phyloP scores from a whole-genome alignment of 371 early-diverging fungal genomes.

The Mucor mucedo region DNA sequence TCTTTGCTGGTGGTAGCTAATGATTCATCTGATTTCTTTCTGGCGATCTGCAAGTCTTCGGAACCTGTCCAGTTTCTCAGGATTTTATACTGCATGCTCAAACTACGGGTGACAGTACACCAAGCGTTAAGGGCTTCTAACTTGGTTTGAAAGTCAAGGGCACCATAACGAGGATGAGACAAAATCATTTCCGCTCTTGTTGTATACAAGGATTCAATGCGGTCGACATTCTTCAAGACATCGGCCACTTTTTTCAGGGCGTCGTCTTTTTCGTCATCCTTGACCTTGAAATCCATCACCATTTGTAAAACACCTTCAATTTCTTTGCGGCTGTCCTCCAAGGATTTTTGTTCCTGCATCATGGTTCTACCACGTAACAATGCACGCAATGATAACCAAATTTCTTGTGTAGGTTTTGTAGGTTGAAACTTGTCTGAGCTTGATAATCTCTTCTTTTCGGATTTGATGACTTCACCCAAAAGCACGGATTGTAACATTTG shows the following conservation, averaged over 20 bases:
- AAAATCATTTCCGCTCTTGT: slow-evolving; percentile 67
- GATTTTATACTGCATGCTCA: slow-evolving; percentile 76
- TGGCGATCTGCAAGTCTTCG: slow-evolving; percentile 68
- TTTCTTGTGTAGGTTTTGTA: slow-evolving; percentile 65
- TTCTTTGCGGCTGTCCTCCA: slow-evolving; percentile 71
- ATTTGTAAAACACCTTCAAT: slow-evolving; percentile 67
- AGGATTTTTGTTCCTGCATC: slow-evolving; percentile 67
- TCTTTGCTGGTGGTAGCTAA: slow-evolving; percentile 9
- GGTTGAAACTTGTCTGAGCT: slow-evolving; percentile 56
- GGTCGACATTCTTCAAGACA: slow-evolving; percentile 75
- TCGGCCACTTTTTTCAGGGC: slow-evolving; percentile 69
- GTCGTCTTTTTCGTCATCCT: slow-evolving; percentile 41
- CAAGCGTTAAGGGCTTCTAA: slow-evolving; percentile 80
- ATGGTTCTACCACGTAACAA: slow-evolving; percentile 65
- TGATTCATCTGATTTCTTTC: slow-evolving; percentile 29
- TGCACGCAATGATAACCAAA: slow-evolving; percentile 82
- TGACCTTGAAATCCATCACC: slow-evolving; percentile 69
- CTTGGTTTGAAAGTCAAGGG: slow-evolving; percentile 68
- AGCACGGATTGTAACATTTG: slow-evolving; percentile 86
- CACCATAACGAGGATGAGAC: slow-evolving; percentile 76
- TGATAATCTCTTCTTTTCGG: slow-evolving; percentile 77
- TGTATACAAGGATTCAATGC: slow-evolving; percentile 79
- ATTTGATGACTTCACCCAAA: slow-evolving; percentile 85
- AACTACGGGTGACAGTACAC: slow-evolving; percentile 73
- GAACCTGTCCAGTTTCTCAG: slow-evolving; percentile 86